Conservation (phyloP, 2,329 filamentous ascomycete genomes). For the Cordyceps tenuipes region DNA sequence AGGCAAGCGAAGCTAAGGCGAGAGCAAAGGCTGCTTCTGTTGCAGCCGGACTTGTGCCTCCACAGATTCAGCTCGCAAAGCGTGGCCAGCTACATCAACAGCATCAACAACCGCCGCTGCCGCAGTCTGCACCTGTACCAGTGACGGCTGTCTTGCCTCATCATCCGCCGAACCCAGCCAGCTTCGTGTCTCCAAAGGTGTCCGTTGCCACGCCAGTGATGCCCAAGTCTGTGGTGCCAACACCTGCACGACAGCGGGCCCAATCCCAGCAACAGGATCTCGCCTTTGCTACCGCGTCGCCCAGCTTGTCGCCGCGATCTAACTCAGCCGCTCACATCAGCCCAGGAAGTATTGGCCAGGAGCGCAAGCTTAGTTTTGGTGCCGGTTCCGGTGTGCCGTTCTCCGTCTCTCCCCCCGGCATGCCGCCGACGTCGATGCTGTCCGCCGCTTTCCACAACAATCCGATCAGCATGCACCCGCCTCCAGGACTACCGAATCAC, state of each 20-base stretch:
- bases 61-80: constrained; percentile 15
- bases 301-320: constrained; percentile 51
- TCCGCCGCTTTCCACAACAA: constrained; percentile 45
- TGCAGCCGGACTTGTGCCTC: constrained; percentile 7
- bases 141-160: constrained; percentile 41
- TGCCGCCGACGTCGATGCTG: constrained; percentile 9
- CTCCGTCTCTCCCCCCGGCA: constrained; percentile 51
- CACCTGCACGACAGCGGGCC: constrained; percentile 68
- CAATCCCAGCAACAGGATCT: constrained; percentile 63
- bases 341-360: constrained; percentile 53
- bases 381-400: constrained; percentile 22
- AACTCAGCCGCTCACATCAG: constrained; percentile 58
- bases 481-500: constrained; percentile 29
- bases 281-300: constrained; percentile 58
- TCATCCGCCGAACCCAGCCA: constrained; percentile 48
- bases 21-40: constrained; percentile 68
- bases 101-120: neutral
- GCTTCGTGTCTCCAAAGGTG: constrained; percentile 70
- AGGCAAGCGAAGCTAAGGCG: constrained; percentile 39
- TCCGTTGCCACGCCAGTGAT: constrained; percentile 70
- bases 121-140: constrained; percentile 26
- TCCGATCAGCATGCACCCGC: constrained; percentile 44
- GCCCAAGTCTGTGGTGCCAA: constrained; percentile 61
- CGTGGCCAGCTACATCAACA: constrained; percentile 31
- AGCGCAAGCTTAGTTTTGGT: constrained; percentile 53